Evolutionary conservation across 2,329 filamentous ascomycete genomes (phyloP).

Genomic region (Penicillium aurantiogriseum): DNA sequence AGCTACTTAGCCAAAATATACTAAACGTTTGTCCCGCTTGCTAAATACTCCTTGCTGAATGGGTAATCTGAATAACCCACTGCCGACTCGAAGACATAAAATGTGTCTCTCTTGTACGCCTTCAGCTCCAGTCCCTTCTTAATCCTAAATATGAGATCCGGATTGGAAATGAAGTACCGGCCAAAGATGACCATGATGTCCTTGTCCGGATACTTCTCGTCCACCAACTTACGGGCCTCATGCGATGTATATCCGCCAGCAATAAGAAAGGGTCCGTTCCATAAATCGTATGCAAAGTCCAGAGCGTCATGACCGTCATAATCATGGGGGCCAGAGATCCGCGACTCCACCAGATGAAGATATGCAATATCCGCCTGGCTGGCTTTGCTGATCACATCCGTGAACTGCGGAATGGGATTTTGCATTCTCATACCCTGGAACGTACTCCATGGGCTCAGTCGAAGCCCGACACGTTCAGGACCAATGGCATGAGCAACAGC

Average conservation of each 20-base stretch:
- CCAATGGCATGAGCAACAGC: constrained; percentile 44
- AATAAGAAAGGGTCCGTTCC: constrained; percentile 49
- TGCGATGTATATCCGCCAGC: constrained; percentile 46
- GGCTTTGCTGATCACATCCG: constrained; percentile 52
- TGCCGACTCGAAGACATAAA: constrained; percentile 14
- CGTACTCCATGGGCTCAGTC: constrained; percentile 41
- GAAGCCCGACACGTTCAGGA: constrained; percentile 41
- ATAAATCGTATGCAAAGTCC: constrained; percentile 45
- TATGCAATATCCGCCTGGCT: constrained; percentile 56
- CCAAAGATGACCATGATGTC: constrained; percentile 37
- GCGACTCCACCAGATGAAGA: constrained; percentile 60
- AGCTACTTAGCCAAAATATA: background rate
- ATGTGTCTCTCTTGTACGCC: constrained; percentile 18
- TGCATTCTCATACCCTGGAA: constrained; percentile 54
- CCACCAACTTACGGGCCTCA: constrained; percentile 35
- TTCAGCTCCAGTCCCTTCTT: constrained; percentile 17
- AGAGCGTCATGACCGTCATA: constrained; percentile 24
- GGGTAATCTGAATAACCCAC: constrained; percentile 31
- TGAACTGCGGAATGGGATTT: constrained; percentile 62
- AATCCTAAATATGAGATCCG: constrained; percentile 26
- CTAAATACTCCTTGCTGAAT: background rate
- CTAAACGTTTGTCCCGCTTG: background rate
- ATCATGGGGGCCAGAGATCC: constrained; percentile 25
- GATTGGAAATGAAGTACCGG: constrained; percentile 27
- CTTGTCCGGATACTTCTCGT: constrained; percentile 22